Evolutionary conservation across 2,329 filamentous ascomycete species (phyloP).

Genomic region (Venturia effusa): DNA sequence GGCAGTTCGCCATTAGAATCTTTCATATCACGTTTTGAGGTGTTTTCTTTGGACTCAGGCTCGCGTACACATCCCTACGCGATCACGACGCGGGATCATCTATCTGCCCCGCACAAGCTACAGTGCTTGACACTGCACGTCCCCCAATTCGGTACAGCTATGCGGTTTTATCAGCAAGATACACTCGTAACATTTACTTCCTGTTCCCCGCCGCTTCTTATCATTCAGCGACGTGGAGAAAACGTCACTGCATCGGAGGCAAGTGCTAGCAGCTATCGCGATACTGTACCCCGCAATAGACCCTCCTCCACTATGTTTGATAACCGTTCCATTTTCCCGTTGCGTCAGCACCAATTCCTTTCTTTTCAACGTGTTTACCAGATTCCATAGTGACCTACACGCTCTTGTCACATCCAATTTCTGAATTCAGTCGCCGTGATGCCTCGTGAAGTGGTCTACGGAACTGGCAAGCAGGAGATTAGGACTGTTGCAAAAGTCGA

Average conservation of each 20-base stretch:
- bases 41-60: neutral
- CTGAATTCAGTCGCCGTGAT: neutral
- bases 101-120: neutral
- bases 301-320: neutral
- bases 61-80: neutral
- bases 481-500: slow-evolving; percentile 64
- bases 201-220: neutral
- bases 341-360: neutral
- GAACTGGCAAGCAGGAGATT: slow-evolving; percentile 36
- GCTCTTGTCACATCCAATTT: neutral
- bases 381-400: no score
- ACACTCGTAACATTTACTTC: neutral
- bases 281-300: neutral
- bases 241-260: neutral
- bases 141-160: neutral
- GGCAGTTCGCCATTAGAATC: neutral
- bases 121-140: neutral
- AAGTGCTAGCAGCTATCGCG: neutral
- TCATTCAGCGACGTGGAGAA: neutral
- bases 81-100: neutral
- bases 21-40: neutral
- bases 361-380: neutral
- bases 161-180: neutral
- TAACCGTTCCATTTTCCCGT: neutral
- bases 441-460: slow-evolving; percentile 31